These are phyloP conservation scores for Rhodomyrtus psidioides DNA, from an alignment of 441 rosid species.

Conservation along the genomic window DNA sequence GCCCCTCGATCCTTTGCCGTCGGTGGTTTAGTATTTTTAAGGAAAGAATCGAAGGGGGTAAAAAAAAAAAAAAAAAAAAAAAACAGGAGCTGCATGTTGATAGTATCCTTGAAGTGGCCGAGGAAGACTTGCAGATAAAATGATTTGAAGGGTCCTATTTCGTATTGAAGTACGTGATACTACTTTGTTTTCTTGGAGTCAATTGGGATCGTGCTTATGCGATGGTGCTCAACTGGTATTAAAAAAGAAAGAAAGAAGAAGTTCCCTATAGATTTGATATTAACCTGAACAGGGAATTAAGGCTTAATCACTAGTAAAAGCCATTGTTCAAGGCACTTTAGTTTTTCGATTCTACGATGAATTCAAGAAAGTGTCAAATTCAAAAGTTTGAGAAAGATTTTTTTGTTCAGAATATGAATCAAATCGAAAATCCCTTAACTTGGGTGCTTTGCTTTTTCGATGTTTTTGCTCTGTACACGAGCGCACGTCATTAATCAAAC, in stretches of 20 bases:
- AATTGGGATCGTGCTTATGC: background rate
- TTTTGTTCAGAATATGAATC: no score
- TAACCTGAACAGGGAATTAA: background rate
- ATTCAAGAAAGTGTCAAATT: background rate
- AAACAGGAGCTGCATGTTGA: background rate
- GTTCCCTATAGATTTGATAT: background rate
- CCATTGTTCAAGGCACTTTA: background rate
- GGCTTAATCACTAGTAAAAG: background rate
- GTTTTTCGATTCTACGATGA: background rate
- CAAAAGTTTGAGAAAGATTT: background rate
- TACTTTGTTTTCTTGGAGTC: background rate
- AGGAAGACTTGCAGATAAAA: background rate
- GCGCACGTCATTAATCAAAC: background rate
- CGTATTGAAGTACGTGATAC: background rate
- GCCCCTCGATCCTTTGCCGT: background rate
- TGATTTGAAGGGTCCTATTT: background rate
- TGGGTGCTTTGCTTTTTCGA: rapidly evolving
- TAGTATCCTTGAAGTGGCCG: background rate
- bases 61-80: no score
- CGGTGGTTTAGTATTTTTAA: background rate
- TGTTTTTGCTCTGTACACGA: background rate
- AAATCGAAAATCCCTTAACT: no score
- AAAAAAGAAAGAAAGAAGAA: no score
- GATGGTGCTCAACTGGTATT: background rate
- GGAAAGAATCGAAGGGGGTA: background rate